Evolutionary conservation across 108 stramenopile genomes (phyloP), one percentile per base, ranked within the genome.

Genomic region (Skeletonema costatum): DNA sequence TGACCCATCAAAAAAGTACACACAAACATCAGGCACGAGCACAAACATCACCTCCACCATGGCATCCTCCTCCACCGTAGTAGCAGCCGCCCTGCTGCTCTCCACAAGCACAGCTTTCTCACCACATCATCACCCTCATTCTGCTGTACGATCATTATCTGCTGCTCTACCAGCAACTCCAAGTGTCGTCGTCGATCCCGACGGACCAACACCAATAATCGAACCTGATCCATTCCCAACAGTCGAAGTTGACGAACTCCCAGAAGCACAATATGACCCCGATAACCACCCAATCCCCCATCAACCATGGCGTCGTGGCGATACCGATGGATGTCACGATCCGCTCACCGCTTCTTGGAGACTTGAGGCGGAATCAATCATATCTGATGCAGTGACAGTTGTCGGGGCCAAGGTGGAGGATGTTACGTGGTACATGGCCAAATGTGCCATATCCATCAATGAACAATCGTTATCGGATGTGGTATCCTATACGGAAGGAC

Each of bases 261-360:
- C 86, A 60, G 79, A 82, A 63, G 48, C 80, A 11, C 73, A 81
- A 19, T 87, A 87, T 66, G 83, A 84, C 63, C 50, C 41, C 14
- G 11, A 67, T 59, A 66, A 60, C 56, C 81, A 84, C 59, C 91
- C 91, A 33, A 84, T 95, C 60, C 86, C 89, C 2, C 84, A 91
- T 62, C 94, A 95, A 71, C 92, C 92, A 29, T 95, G 94, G 94
- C 86, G 94, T 36, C 80, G 89, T 35, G 94, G 94, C 1, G 76
- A 85, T 14, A 89, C 88, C 17, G 83, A 85, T 31, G 94, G 94
- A 7, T 95, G 94, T 46, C 89, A 92, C 56, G 92, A 90, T 76
- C 92, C 94, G 3, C 84, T 95, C 77, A 85, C 81, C 21, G 81
- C 88, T 14, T 69, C 75, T 10, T 95, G 94, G 94, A 70, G 94